phyloP scores from a whole-genome alignment of 2,329 filamentous ascomycete species.

The Elsinoe australis region DNA sequence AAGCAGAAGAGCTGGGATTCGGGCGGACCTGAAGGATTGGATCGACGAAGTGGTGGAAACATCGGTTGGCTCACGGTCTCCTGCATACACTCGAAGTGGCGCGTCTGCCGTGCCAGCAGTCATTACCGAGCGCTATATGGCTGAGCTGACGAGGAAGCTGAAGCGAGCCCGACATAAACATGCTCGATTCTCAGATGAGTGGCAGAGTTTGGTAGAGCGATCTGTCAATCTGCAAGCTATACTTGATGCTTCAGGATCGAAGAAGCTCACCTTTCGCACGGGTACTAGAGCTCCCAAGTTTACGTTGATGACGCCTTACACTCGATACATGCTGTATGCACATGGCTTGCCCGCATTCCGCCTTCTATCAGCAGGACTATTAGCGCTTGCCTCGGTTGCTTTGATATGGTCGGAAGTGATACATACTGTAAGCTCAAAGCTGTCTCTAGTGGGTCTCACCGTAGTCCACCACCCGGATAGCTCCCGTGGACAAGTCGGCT shows the following conservation, averaged over 20 bases:
- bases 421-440: constrained; percentile 52
- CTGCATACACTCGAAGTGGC: constrained; percentile 46
- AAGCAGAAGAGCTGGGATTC: constrained; percentile 70
- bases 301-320: constrained; percentile 67
- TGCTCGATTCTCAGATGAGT: constrained; percentile 75
- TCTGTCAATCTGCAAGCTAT: constrained; percentile 72
- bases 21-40: constrained; percentile 77
- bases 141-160: constrained; percentile 76
- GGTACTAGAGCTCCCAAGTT: constrained; percentile 23
- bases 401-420: constrained; percentile 93
- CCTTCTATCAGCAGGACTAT: constrained; percentile 56
- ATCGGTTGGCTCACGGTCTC: constrained; percentile 46
- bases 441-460: constrained; percentile 62
- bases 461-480: constrained; percentile 69
- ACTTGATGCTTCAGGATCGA: constrained; percentile 73
- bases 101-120: constrained; percentile 57
- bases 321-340: constrained; percentile 70
- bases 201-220: constrained; percentile 68
- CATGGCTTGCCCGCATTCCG: constrained; percentile 63
- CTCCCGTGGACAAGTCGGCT: constrained; percentile 67
- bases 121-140: constrained; percentile 87
- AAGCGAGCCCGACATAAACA: constrained; percentile 76
- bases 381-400: constrained; percentile 67
- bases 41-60: constrained; percentile 87
- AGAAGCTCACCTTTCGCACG: constrained; percentile 63